Evolutionary conservation across 257 asterid genomes (phyloP), one percentile per base, ranked within the genome.

Genomic region (Mitragyna speciosa): DNA sequence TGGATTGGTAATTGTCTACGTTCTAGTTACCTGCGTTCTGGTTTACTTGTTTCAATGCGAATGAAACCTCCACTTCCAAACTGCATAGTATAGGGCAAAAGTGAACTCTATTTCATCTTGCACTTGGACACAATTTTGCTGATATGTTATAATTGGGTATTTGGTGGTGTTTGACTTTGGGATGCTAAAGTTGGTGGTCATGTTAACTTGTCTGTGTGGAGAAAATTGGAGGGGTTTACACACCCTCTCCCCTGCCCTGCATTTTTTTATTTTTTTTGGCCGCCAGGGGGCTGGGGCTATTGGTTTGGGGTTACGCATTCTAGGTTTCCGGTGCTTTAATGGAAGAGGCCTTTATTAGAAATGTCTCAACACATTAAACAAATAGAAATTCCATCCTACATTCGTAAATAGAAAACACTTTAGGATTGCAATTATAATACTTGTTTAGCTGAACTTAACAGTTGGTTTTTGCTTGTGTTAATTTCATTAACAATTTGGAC

Each of bases 1-100:
- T 96, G 99, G 99, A 92, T 92, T 48, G 99, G 99, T 96, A 90
- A 70, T 76, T 78, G 58, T 81, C 80, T 77, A n/a, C 49, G 80
- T 77, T 84, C 81, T 77, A 76, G 5, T 79, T 71, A 73, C 56
- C 31, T 80, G 81, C 74, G 51, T 72, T 33, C 70, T 63, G 54
- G 12, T 36, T 14, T 12, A 1, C 5, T 33, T 73, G 41, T 3
- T 74, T 39, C 26, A 24, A 43, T 63, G 45, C 31, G 54, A 59
- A 58, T 76, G 68, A 20, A 6, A 3, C 24, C 26, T 70, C 48
- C 52, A 41, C 31, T 61, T 72, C 73, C 19, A 1, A 72, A 48
- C 63, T 63, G 31, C 54, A 47, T 39, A 28, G 36, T 26, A 24
- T 41, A 52, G 15, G 64, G 51, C 12, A 65, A 28, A 49, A 45